Evolutionary conservation across 2,329 filamentous ascomycete species (phyloP), one percentile per base, ranked within the genome.

Genomic region (Spiromastix sp.): DNA sequence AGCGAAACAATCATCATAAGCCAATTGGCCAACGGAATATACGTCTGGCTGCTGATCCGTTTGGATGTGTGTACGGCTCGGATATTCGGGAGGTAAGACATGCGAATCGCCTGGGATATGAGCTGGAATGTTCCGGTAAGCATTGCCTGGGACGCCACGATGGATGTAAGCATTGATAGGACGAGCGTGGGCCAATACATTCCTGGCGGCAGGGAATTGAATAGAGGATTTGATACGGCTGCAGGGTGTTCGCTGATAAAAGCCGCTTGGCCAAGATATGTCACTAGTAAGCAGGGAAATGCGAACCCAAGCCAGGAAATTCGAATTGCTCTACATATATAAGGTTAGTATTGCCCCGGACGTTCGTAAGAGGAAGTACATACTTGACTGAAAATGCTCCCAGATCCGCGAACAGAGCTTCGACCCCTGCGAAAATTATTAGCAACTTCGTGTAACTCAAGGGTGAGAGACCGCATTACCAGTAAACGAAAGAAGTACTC

Each of bases 131-230:
- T 76, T 5, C 74, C 77, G 0, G 82, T 86, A 33, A 86, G 85
- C 60, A 86, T 79, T 7, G 82, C 82, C 45, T 87, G 82, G 3
- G 77, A 82, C 1, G 82, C 82, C 8, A 87, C 81, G 45, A 86
- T 74, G 17, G 80, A 79, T 3, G 79, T 79, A 3, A 81, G 59
- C 6, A 85, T 68, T 0, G 81, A 79, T 31, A 85, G 59, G 3
- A 86, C 67, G 18, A 87, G 60, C 36, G 71, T 73, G 4, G 78
- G 78, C 48, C 80, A 82, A 15, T 85, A 64, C 49, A 72, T 77
- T 3, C 79, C 79, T 0, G 73, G 72, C 0, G 81, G 80, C 0
- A 77, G 74, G 0, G 74, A 71, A 43, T 80, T 73, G 60, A 81
- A 87, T 51, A 87, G 85, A 0, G 83, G 81, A 46, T 86, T 85